Evolutionary conservation across 2,329 filamentous ascomycete species (phyloP).

Genomic region (Sporothrix pallida): DNA sequence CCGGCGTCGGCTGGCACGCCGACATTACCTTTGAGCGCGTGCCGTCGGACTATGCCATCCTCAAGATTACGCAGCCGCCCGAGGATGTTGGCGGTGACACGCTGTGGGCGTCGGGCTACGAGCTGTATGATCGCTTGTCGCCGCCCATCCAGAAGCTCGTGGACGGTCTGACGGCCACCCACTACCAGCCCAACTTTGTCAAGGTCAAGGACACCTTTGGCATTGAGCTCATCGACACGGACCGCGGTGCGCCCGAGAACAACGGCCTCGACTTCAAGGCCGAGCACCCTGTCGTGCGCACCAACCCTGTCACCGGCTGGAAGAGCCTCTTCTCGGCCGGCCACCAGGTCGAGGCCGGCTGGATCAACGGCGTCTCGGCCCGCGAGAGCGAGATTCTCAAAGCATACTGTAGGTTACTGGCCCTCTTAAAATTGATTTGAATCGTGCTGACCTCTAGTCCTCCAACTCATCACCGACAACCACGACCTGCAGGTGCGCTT

Average conservation of each 20-base stretch:
- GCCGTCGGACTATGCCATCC: constrained; percentile 54
- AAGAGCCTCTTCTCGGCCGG: constrained; percentile 45
- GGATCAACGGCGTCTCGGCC: constrained; percentile 44
- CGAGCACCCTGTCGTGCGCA: constrained; percentile 43
- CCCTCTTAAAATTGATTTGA: too few species aligned
- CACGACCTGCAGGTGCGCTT: constrained; percentile 45
- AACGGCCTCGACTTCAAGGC: constrained; percentile 42
- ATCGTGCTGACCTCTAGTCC: constrained; percentile 34
- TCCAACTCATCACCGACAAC: constrained; percentile 42
- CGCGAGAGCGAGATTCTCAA: constrained; percentile 45
- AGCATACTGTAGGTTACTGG: constrained; percentile 40
- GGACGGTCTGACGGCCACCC: constrained; percentile 42
- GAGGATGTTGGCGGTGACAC: constrained; percentile 55
- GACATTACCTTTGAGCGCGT: constrained; percentile 57
- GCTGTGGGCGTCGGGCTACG: constrained; percentile 71
- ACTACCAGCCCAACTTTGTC: constrained; percentile 45
- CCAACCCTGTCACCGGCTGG: constrained; percentile 45
- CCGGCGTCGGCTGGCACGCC: constrained; percentile 52
- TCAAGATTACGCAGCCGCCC: constrained; percentile 52
- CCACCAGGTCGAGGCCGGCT: constrained; percentile 41
- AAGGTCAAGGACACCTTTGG: constrained; percentile 46
- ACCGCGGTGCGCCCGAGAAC: constrained; percentile 43
- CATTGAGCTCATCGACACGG: constrained; percentile 44
- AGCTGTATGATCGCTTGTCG: constrained; percentile 58
- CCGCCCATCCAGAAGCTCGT: constrained; percentile 40